Percentiles rank a stretch among this genome's conserved stretches.
Evolutionary conservation across 2,329 filamentous ascomycete species (phyloP).

Genomic region (Lachnellula suecica): DNA sequence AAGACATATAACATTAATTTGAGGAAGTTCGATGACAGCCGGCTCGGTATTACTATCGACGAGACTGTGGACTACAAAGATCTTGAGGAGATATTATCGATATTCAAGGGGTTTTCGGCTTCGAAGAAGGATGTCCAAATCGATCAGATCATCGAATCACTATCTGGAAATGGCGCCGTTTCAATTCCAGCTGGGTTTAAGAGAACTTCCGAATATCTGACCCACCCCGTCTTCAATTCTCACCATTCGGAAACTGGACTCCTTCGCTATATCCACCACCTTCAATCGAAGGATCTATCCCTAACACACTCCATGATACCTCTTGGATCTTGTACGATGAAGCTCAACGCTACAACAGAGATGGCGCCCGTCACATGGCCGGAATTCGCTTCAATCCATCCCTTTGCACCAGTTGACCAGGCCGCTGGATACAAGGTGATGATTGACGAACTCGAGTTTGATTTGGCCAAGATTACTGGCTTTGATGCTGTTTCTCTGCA

Average conservation of each 20-base stretch:
- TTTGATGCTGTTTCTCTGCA: constrained; percentile 89
- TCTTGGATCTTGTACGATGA: constrained; percentile 97
- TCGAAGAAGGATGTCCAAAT: constrained; percentile 26
- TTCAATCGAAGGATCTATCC: constrained; percentile 92
- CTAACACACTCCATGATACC: constrained; percentile 97
- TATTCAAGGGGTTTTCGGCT: constrained; percentile 45
- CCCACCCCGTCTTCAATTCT: constrained; percentile 91
- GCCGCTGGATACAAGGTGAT: constrained; percentile 68
- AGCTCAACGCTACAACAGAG: constrained; percentile 90
- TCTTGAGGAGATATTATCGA: constrained; percentile 54
- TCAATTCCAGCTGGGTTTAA: constrained; percentile 59
- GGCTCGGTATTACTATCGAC: constrained; percentile 75
- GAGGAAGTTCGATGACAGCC: constrained; percentile 57
- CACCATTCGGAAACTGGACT: constrained; percentile 95
- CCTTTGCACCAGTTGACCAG: constrained; percentile 66
- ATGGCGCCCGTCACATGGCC: constrained; percentile 84
- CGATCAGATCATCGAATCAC: constrained; percentile 42
- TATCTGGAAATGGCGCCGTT: constrained; percentile 37
- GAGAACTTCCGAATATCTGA: constrained; percentile 74
- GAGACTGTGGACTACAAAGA: constrained; percentile 64
- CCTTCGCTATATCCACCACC: constrained; percentile 87
- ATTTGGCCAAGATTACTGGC: constrained; percentile 81
- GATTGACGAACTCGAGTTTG: constrained; percentile 69
- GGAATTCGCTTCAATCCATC: constrained; percentile 77
- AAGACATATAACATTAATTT: constrained; percentile 58